Conservation (phyloP, 352 stramenopile species). For the Globisporangium orthogonon region DNA sequence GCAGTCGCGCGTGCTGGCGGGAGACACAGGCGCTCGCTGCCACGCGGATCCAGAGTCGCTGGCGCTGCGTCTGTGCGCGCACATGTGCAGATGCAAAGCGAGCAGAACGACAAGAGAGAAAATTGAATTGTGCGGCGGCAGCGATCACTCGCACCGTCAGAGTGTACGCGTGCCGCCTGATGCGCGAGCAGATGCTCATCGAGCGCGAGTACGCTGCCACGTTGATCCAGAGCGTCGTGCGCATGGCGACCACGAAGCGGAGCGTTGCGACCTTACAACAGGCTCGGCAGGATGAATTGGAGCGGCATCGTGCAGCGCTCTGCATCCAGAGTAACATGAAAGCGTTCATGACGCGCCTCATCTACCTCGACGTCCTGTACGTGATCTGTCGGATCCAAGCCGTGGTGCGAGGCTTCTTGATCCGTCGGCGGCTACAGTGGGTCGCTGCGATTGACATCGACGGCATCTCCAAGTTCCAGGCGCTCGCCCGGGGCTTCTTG, state of each 20-base stretch:
- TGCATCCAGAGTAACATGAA: conserved; percentile 51
- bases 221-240: conserved; percentile 38
- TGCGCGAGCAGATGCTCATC: conserved; percentile 19
- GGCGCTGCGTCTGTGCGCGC: conserved; percentile 25
- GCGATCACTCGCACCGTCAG: conserved; percentile 38
- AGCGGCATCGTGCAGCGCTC: conserved; percentile 24
- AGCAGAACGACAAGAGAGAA: conserved; percentile 13
- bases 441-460: conserved; percentile 35
- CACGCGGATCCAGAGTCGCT: conserved; percentile 36
- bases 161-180: conserved; percentile 20
- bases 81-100: conserved; percentile 9
- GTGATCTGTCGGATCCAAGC: conserved; percentile 76
- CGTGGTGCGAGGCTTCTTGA: conserved; percentile 51
- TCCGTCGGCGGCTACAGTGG: conserved; percentile 49
- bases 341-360: conserved; percentile 58
- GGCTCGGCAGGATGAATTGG: conserved; percentile 8
- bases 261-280: conserved; percentile 11
- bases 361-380: conserved; percentile 79
- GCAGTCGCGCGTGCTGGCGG: conserved; percentile 12
- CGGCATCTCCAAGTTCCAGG: conserved; percentile 41
- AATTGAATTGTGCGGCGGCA: conserved; percentile 21
- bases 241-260: conserved; percentile 19
- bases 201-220: conserved; percentile 27
- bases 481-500: conserved; percentile 31
- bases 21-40: conserved; percentile 21